These are phyloP conservation scores for Perilla frutescens DNA, from an alignment of 257 asterid genomes.

Conservation along the genomic window DNA sequence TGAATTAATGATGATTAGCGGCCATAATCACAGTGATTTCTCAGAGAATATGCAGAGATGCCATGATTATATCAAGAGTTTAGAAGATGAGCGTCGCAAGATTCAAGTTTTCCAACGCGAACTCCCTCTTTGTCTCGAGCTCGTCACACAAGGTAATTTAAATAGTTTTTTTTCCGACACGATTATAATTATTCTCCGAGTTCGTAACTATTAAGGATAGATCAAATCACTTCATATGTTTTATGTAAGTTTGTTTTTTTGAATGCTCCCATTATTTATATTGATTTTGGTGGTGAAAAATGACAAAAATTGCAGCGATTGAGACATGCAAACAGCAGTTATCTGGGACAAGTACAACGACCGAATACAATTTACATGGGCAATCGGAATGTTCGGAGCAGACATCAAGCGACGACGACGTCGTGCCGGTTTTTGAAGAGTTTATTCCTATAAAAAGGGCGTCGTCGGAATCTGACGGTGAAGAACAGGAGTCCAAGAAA, in stretches of 20 bases:
- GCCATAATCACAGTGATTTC: conserved; percentile 44
- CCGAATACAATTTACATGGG: conserved; percentile 53
- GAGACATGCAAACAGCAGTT: conserved; percentile 81
- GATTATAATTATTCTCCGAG: too few relatives aligned
- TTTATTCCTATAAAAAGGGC: conserved; percentile 61
- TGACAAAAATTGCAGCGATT: conserved; percentile 57
- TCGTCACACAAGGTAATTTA: conserved; percentile 78
- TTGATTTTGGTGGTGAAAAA: background rate
- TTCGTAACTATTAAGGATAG: background rate
- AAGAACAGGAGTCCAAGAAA: conserved; percentile 45
- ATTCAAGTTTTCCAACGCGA: conserved; percentile 94
- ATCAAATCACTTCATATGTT: background rate
- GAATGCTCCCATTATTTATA: too few relatives aligned
- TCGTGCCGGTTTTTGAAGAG: conserved; percentile 65
- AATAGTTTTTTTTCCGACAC: too few relatives aligned
- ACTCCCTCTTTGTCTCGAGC: conserved; percentile 91
- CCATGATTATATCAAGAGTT: conserved; percentile 61
- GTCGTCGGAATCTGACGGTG: conserved; percentile 41
- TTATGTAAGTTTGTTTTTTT: background rate
- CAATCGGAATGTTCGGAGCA: conserved; percentile 78
- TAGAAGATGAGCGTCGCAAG: conserved; percentile 81
- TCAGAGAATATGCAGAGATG: conserved; percentile 64
- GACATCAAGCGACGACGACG: conserved; percentile 51
- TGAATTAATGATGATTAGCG: conserved; percentile 42
- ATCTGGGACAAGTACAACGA: conserved; percentile 42